A percentile compares a stretch with the other conserved stretches of the same genome.
phyloP scores from a whole-genome alignment of 2,329 filamentous ascomycete species.

The Grosmannia serpens region DNA sequence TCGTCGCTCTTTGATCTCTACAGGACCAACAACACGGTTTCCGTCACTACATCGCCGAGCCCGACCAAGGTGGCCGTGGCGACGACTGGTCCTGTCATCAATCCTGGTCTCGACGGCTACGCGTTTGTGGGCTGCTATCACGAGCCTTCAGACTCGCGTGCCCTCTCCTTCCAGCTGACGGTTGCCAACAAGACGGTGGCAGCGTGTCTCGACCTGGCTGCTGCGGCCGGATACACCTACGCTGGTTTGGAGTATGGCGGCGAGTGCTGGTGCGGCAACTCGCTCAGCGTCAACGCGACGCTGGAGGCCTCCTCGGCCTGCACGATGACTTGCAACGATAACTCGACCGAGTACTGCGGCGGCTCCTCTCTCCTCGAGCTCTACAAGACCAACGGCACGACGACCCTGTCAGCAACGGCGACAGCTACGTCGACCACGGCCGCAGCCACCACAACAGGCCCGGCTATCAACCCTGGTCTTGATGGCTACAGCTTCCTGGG shows the following conservation, averaged over 20 bases:
- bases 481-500: conserved; percentile 20
- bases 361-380: background rate
- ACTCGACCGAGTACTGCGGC: conserved; percentile 7
- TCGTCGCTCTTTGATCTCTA: conserved; percentile 12
- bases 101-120: conserved; percentile 20
- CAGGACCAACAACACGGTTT: conserved; percentile 8
- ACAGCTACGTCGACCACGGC: background rate
- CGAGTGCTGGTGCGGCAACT: conserved; percentile 20
- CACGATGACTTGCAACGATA: conserved; percentile 14
- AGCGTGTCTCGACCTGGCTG: conserved; percentile 11
- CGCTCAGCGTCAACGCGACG: conserved; percentile 12
- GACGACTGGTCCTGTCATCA: conserved; percentile 17
- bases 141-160: conserved; percentile 13
- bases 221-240: conserved; percentile 26
- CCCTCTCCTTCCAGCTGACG: conserved; percentile 9
- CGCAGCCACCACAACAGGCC: conserved; percentile 5
- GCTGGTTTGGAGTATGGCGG: conserved; percentile 40
- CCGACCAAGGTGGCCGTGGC: background rate
- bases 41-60: background rate
- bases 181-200: conserved; percentile 12
- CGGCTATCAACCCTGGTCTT: conserved; percentile 22
- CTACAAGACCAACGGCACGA: background rate
- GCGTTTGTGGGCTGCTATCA: conserved; percentile 23
- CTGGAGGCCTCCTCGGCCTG: conserved; percentile 15
- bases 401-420: background rate